These are phyloP conservation scores for Alternaria incomplexa DNA, from an alignment of 2,329 filamentous ascomycete species.

Conservation along the genomic window DNA sequence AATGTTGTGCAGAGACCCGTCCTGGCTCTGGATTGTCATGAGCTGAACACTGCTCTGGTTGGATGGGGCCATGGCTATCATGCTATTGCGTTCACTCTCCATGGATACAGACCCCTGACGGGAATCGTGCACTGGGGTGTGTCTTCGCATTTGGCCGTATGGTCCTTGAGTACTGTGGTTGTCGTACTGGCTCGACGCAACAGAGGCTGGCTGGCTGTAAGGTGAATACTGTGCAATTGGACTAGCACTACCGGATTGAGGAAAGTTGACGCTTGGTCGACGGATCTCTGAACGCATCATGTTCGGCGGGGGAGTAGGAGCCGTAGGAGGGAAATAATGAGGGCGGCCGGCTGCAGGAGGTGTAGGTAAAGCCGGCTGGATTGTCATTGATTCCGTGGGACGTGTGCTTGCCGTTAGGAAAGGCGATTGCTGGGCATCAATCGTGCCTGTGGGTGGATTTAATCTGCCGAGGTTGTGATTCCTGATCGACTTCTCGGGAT, in stretches of 20 bases:
- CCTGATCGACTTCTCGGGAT: constrained; percentile 63
- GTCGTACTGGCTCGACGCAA: constrained; percentile 46
- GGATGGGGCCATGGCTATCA: constrained; percentile 55
- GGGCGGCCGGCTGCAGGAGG: constrained; percentile 48
- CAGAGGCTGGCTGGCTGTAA: constrained; percentile 41
- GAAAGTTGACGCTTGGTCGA: constrained; percentile 46
- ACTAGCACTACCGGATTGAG: constrained; percentile 52
- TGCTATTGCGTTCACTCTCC: constrained; percentile 43
- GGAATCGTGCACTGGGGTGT: constrained; percentile 29
- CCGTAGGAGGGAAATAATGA: constrained; percentile 43
- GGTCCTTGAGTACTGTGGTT: constrained; percentile 37
- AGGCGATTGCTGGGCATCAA: constrained; percentile 57
- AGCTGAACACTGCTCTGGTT: constrained; percentile 58
- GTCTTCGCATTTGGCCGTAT: constrained; percentile 20
- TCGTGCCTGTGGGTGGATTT: constrained; percentile 53
- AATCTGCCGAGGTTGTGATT: constrained; percentile 57
- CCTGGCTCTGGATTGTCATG: constrained; percentile 60
- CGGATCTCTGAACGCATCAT: constrained; percentile 33
- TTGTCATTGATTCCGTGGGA: constrained; percentile 51
- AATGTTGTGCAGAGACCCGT: constrained; percentile 62
- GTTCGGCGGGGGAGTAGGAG: constrained; percentile 41
- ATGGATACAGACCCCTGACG: constrained; percentile 43
- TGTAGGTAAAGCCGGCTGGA: constrained; percentile 57
- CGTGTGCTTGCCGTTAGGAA: constrained; percentile 53
- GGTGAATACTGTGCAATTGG: constrained; percentile 55